Evolutionary conservation across 2,329 filamentous ascomycete species (phyloP), one percentile per base, ranked within the genome.

Genomic region (Colletotrichum costaricense): DNA sequence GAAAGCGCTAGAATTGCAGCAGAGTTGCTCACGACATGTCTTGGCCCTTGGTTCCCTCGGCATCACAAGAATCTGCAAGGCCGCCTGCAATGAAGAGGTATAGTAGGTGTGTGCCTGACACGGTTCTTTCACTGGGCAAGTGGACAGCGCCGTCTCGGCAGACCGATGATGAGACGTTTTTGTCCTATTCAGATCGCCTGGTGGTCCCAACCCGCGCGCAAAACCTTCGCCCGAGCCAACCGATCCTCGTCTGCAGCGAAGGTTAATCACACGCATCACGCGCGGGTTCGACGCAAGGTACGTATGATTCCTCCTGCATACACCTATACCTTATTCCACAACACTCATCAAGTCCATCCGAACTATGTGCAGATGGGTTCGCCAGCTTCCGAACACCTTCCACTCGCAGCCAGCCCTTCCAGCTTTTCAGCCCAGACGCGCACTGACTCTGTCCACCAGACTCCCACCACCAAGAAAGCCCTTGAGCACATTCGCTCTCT

Each of bases 401-500:
- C 35, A 26, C 22, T 57, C 26, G 11, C 54, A 56, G 55, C 24
- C 1, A 26, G 19, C 11, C 5, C 30, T 42, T 42, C 16, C 38
- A 42, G 6, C 38, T 19, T 19, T 33, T 42, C 65, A 58, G 38
- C 60, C 65, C 33, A 75, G 46, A 58, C 58, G 46, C 30, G 68
- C 58, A 60, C 30, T 74, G 62, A 74, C 67, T 24, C 62, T 65
- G 57, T 67, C 65, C 30, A 62, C 7, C 14, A 74, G 57, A 14
- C 35, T 52, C n/a, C 63, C 28, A 6, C 79, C 57, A 16, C 79
- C 80, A 19, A 85, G 60, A 2, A 80, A 65, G 16, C 67, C 74
- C 2, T 72, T 76, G 69, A 80, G 82, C 16, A 69, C 77, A 0
- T 69, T 64, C 2, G 77, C 24, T 30, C 79, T 79, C 33, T 81